These are phyloP conservation scores for Hymenoscyphus infarciens DNA, from an alignment of 2,329 filamentous ascomycete genomes.

Conservation along the genomic window DNA sequence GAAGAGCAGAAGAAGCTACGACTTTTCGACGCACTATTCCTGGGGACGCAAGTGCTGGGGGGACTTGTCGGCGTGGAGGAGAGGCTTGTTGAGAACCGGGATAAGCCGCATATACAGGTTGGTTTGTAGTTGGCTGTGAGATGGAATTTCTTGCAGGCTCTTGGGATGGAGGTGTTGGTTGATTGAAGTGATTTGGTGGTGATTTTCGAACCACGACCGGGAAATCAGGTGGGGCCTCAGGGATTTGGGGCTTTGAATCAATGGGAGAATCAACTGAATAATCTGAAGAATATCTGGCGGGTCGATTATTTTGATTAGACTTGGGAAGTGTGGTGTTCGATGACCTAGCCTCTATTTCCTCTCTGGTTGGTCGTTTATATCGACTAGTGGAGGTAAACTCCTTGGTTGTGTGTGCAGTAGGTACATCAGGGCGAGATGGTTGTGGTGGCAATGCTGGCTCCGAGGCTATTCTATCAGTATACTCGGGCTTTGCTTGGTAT, in stretches of 20 bases:
- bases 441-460: background rate
- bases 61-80: background rate
- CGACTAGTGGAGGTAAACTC: background rate
- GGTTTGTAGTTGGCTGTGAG: background rate
- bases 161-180: background rate
- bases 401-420: background rate
- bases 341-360: background rate
- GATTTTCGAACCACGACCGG: background rate
- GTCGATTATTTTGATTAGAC: background rate
- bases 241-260: background rate
- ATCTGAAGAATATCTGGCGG: background rate
- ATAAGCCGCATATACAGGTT: background rate
- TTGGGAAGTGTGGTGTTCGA: background rate
- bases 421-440: background rate
- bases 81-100: background rate
- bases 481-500: background rate
- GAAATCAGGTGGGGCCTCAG: background rate
- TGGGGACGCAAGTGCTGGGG: background rate
- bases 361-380: background rate
- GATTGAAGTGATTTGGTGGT: background rate
- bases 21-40: background rate
- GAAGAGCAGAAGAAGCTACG: background rate
- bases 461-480: background rate
- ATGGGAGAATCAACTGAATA: background rate
- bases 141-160: background rate